Evolutionary conservation across 768 basidiomycete genomes (phyloP).

Genomic region (Boletales sp.): DNA sequence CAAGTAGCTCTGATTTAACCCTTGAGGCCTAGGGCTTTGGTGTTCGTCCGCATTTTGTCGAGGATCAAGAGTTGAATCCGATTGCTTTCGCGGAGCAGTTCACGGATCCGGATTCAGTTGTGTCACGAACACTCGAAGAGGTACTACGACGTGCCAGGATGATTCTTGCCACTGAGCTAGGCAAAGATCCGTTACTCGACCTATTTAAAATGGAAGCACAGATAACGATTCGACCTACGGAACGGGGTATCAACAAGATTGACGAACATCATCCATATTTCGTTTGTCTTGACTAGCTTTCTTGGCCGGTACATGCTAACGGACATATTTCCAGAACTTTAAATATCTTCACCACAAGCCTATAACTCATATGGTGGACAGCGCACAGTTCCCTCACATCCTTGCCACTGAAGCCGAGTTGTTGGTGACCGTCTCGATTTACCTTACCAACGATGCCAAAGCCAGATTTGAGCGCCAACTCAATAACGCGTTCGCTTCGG

Average conservation of each 20-base stretch:
- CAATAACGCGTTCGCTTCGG: conserved; percentile 79
- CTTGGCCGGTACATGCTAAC: conserved; percentile 4
- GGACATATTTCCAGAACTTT: conserved; percentile 61
- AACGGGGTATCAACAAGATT: conserved; percentile 76
- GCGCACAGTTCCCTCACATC: conserved; percentile 85
- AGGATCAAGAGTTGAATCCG: conserved; percentile 81
- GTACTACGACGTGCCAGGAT: conserved; percentile 71
- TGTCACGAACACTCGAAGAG: conserved; percentile 59
- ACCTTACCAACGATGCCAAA: conserved; percentile 58
- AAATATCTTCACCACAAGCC: conserved; percentile 88
- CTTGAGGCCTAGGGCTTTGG: conserved; percentile 68
- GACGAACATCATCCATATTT: conserved; percentile 70
- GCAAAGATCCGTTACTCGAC: conserved; percentile 85
- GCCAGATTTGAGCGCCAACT: conserved; percentile 71
- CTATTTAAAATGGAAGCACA: conserved; percentile 71
- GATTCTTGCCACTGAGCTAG: conserved; percentile 86
- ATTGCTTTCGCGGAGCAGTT: conserved; percentile 83
- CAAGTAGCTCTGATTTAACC: not conserved
- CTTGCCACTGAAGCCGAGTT: conserved; percentile 88
- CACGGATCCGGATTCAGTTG: conserved; percentile 61
- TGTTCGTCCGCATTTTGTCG: conserved; percentile 68
- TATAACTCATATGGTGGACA: conserved; percentile 61
- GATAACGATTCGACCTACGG: conserved; percentile 82
- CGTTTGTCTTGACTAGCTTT: conserved; percentile 39
- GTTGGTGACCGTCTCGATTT: conserved; percentile 73